Percentiles rank a stretch among this genome's conserved stretches.
Evolutionary conservation across 352 stramenopile genomes (phyloP).

Genomic region (Globisporangium mamillatum): DNA sequence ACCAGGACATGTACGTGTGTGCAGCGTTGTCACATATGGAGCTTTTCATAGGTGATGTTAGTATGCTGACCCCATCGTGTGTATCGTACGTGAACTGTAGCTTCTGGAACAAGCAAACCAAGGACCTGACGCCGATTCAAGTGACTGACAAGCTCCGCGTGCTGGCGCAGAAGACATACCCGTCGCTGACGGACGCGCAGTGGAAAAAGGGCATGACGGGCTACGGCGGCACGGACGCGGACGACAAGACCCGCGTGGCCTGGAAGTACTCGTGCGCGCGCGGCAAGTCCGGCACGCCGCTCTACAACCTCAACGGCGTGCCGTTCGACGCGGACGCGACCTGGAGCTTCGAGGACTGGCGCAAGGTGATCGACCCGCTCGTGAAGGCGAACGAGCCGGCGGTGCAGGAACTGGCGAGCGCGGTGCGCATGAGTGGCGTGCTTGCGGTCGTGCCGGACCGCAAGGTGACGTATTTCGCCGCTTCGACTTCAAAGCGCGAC

Average conservation of each 20-base stretch:
- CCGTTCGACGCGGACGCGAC: slow-evolving; percentile 52
- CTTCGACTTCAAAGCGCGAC: slow-evolving; percentile 15
- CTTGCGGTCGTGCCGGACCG: slow-evolving; percentile 45
- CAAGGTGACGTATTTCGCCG: slow-evolving; percentile 50
- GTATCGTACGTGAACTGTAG: slow-evolving; percentile 18
- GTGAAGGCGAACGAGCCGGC: slow-evolving; percentile 28
- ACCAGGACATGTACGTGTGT: slow-evolving; percentile 62
- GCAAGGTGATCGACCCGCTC: slow-evolving; percentile 45
- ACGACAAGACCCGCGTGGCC: slow-evolving; percentile 50
- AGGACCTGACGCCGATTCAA: slow-evolving; percentile 69
- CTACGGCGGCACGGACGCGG: slow-evolving; percentile 67
- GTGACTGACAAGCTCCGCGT: slow-evolving; percentile 54
- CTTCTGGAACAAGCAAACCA: slow-evolving; percentile 81
- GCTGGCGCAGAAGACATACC: slow-evolving; percentile 68
- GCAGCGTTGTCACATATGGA: not conserved
- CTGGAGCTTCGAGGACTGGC: slow-evolving; percentile 53
- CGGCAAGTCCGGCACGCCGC: slow-evolving; percentile 65
- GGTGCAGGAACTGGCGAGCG: slow-evolving; percentile 15
- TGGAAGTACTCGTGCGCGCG: slow-evolving; percentile 86
- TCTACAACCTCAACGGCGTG: slow-evolving; percentile 81
- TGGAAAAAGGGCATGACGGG: slow-evolving; percentile 75
- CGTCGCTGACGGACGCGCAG: slow-evolving; percentile 51
- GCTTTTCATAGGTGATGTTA: not conserved
- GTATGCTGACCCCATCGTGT: not conserved
- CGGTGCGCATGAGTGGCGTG: slow-evolving; percentile 38